Base-by-base conservation (phyloP, 306 rosid species). In the cucumber (Cucumis sativus) region DNA sequence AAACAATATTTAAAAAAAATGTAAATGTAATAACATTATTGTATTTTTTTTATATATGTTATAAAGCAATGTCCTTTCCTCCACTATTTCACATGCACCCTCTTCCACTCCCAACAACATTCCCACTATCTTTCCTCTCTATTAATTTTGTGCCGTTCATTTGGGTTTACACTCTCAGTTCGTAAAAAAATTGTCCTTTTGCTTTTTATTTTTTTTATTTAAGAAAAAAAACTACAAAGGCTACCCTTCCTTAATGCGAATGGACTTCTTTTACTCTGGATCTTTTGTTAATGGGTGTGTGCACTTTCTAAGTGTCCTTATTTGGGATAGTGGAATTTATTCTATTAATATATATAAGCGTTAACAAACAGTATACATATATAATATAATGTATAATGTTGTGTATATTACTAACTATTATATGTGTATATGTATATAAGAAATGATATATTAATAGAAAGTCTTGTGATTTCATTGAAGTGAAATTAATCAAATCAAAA, bases 31-130 rank as follows among this genome's bases (percentile, higher is more conserved):
- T 16, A 17, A 17, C 18, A 60, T 60, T 60, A 47, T 47, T 52
- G 20, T 65, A 4, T 21, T 2, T 43, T 20, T 43, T 23, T 70
- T 35, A 65, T 69, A 63, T 28, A 12, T 70, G 3, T 43, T 45
- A 13, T 13, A 76, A 65, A 66, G 57, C 69, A 66, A 49, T 76
- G 79, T 43, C 61, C 76, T 80, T 75, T 68, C n/a, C 59, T 4
- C 73, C 66, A 80, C 63, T 67, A 77, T 72, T 77, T 57, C 78
- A 75, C 61, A 78, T 69, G 82, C 80, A 77, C 78, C 67, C 25
- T 25, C 18, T 75, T 74, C 76, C 78, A 79, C 85, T 79, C 76
- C 76, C 79, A 79, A 82, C 80, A 56, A 84, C 55, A 70, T 55
- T 69, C 52, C 86, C 83, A 76, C 81, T 56, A 66, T 15, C 54